Evolutionary conservation across 176 grass and related monocot species (phyloP).

Genomic region (Bolboschoenus planiculmis): DNA sequence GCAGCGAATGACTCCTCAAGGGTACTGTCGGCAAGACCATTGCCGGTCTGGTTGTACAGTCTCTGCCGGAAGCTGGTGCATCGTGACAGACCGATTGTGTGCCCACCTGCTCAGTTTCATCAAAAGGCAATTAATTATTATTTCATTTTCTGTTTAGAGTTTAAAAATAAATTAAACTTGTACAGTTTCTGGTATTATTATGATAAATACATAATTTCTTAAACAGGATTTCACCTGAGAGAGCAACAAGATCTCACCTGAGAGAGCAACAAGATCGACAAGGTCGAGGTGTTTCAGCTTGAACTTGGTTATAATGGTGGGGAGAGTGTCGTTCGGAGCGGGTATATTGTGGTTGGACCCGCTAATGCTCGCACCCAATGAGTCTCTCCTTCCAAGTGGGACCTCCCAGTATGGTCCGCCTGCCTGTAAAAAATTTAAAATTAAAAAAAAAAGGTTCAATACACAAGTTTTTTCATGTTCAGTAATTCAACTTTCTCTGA

Average conservation of each 20-base stretch:
- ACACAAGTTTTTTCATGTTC: background rate
- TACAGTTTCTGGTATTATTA: background rate
- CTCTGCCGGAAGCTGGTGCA: slow-evolving; percentile 37
- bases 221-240: slow-evolving; percentile 18
- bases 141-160: background rate
- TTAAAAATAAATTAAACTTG: background rate
- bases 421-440: background rate
- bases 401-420: slow-evolving; percentile 31
- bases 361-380: slow-evolving; percentile 32
- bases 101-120: slow-evolving; percentile 21
- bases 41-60: slow-evolving; percentile 37
- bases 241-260: slow-evolving; percentile 32
- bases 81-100: slow-evolving; percentile 36
- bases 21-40: slow-evolving; percentile 30
- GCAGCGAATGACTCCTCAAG: slow-evolving; percentile 24
- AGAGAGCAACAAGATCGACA: slow-evolving; percentile 32
- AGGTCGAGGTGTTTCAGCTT: slow-evolving; percentile 30
- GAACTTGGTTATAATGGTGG: slow-evolving; percentile 41
- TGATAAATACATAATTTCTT: background rate
- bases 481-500: background rate
- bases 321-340: slow-evolving; percentile 32
- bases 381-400: slow-evolving; percentile 33
- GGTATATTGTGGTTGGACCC: slow-evolving; percentile 36
- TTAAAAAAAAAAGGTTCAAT: background rate
- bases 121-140: background rate